phyloP scores from a whole-genome alignment of 208 protist species.

The Wallacemonas sp. region DNA sequence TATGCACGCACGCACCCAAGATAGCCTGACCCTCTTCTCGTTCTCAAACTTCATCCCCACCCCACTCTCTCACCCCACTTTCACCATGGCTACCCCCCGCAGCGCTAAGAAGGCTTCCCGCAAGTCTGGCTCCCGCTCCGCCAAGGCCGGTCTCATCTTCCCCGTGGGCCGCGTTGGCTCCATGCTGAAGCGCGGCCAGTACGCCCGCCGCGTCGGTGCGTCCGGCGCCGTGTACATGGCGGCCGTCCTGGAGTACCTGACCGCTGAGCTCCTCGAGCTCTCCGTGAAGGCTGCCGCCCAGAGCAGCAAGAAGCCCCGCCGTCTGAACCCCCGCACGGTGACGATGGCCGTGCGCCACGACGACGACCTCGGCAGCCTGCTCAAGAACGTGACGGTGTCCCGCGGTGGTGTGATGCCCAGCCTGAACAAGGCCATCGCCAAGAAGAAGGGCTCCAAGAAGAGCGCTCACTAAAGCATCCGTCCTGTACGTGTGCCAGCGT shows the following conservation, averaged over 20 bases:
- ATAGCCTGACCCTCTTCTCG: too few species aligned
- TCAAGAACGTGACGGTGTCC: slow-evolving; percentile 70
- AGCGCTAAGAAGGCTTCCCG: slow-evolving; percentile 72
- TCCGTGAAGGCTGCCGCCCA: slow-evolving; percentile 46
- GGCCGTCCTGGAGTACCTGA: slow-evolving; percentile 98
- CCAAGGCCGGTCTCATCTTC: slow-evolving; percentile 98
- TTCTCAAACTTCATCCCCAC: too few species aligned
- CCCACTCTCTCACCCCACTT: not conserved
- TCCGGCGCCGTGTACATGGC: slow-evolving; percentile 98
- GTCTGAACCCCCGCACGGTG: slow-evolving; percentile 40
- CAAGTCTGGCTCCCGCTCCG: slow-evolving; percentile 88
- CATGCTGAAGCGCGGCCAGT: slow-evolving; percentile 95
- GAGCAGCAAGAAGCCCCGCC: slow-evolving; percentile 34
- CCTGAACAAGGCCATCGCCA: slow-evolving; percentile 72
- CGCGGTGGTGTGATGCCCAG: slow-evolving; percentile 79
- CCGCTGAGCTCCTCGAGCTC: slow-evolving; percentile 59
- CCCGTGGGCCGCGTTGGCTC: slow-evolving; percentile 98
- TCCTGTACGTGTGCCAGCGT: not conserved
- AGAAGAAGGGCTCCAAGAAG: slow-evolving; percentile 79
- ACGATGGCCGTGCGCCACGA: slow-evolving; percentile 51
- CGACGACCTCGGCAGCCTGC: slow-evolving; percentile 44
- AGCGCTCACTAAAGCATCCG: slow-evolving; percentile 12
- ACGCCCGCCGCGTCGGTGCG: slow-evolving; percentile 96
- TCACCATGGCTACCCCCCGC: slow-evolving; percentile 65
- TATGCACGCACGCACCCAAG: too few species aligned